These are phyloP conservation scores for Rhodotorula sp. DNA, from an alignment of 1,284 basidiomycete species.

Conservation along the genomic window DNA sequence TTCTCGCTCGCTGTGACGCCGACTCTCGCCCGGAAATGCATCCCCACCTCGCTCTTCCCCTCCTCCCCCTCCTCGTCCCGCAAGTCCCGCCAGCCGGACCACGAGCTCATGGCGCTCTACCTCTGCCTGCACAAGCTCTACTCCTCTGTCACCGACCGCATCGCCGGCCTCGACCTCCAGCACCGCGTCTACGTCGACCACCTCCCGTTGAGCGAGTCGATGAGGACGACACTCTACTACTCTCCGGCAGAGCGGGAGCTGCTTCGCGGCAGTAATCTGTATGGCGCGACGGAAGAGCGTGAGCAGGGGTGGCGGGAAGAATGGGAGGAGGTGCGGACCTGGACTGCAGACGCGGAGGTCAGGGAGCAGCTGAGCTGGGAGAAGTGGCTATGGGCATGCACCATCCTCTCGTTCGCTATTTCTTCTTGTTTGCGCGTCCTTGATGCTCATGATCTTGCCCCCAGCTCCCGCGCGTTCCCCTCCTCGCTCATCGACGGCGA, in stretches of 20 bases:
- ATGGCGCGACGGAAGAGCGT: slow-evolving; percentile 68
- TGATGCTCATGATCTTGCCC: slow-evolving; percentile 69
- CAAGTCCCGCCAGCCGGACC: slow-evolving; percentile 23
- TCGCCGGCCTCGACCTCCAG: slow-evolving; percentile 11
- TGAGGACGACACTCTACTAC: slow-evolving; percentile 79
- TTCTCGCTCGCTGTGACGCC: slow-evolving; percentile 72
- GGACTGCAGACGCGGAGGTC: slow-evolving; percentile 49
- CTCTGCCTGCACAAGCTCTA: slow-evolving; percentile 36
- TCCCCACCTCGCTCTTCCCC: slow-evolving; percentile 55
- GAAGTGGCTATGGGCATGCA: slow-evolving; percentile 47
- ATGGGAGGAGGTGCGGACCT: slow-evolving; percentile 56
- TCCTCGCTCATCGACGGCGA: slow-evolving; percentile 67
- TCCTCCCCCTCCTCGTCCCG: slow-evolving; percentile 29
- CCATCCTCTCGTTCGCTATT: slow-evolving; percentile 63
- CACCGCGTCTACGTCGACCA: slow-evolving; percentile 65
- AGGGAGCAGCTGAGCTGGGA: slow-evolving; percentile 54
- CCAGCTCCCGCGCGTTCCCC: slow-evolving; percentile 84
- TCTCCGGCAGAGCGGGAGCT: slow-evolving; percentile 62
- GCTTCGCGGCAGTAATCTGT: slow-evolving; percentile 74
- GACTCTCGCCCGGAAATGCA: slow-evolving; percentile 55
- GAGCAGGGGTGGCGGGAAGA: slow-evolving; percentile 63
- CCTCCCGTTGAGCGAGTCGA: slow-evolving; percentile 61
- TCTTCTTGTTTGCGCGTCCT: slow-evolving; percentile 50
- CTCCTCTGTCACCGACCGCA: no score
- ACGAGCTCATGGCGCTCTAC: slow-evolving; percentile 38